These are phyloP conservation scores for Candida incommunis DNA, from an alignment of 805 yeast species.

Conservation along the genomic window DNA sequence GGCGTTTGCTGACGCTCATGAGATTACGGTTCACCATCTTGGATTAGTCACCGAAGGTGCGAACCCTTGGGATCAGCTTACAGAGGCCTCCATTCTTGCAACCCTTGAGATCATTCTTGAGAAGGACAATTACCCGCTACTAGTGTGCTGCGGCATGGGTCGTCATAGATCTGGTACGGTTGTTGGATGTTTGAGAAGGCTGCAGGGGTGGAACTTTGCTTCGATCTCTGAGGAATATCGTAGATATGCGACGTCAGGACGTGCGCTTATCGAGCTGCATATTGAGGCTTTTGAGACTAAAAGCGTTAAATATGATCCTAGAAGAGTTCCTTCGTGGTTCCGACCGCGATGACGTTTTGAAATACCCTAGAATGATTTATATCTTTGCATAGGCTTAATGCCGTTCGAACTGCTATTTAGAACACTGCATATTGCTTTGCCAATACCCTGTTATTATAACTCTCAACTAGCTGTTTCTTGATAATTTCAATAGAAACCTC, in stretches of 20 bases:
- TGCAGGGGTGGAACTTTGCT: constrained; percentile 98
- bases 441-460: too few relatives aligned
- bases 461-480: too few relatives aligned
- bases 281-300: constrained; percentile 57
- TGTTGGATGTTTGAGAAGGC: constrained; percentile 78
- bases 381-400: too few relatives aligned
- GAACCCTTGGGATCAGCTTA: constrained; percentile 94
- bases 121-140: constrained; percentile 62
- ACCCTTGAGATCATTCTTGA: constrained; percentile 68
- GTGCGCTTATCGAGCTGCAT: constrained; percentile 79
- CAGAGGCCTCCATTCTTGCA: constrained; percentile 64
- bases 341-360: neutral
- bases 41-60: constrained; percentile 71
- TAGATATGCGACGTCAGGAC: constrained; percentile 82
- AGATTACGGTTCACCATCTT: constrained; percentile 67
- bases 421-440: too few relatives aligned
- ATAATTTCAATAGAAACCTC: too few relatives aligned
- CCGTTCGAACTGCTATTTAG: too few relatives aligned
- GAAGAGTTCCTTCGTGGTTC: neutral
- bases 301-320: constrained; percentile 17
- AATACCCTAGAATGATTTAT: too few relatives aligned
- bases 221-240: constrained; percentile 87
- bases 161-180: constrained; percentile 96
- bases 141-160: constrained; percentile 98
- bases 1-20: constrained; percentile 61